A percentile compares a stretch with the other conserved stretches of the same genome.
phyloP scores from a whole-genome alignment of 1,284 basidiomycete genomes.

The Rhodotorula sp. region DNA sequence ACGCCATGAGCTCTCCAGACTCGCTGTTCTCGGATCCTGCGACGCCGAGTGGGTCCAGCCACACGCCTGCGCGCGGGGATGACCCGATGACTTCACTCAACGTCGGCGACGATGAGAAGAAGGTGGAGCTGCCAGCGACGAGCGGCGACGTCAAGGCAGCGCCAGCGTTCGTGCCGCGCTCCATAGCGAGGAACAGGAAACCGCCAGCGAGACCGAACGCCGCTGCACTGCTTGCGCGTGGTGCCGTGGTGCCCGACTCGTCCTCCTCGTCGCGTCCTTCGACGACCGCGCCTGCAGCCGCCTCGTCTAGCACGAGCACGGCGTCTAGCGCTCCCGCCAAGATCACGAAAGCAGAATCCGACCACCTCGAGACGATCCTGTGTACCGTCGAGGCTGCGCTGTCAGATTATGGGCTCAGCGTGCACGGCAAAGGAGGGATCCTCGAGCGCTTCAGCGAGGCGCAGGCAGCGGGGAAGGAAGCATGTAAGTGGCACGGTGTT shows the following conservation, averaged over 20 bases:
- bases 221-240: background rate
- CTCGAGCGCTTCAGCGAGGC: slow-evolving; percentile 6
- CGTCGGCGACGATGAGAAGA: background rate
- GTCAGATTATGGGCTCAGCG: slow-evolving; percentile 31
- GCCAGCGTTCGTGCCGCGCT: slow-evolving; percentile 16
- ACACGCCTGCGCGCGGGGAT: background rate
- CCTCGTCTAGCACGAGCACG: background rate
- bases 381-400: slow-evolving; percentile 17
- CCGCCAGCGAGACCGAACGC: background rate
- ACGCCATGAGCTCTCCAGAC: slow-evolving; percentile 2
- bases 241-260: background rate
- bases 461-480: background rate
- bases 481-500: background rate
- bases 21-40: slow-evolving; percentile 10
- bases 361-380: slow-evolving; percentile 27
- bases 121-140: background rate
- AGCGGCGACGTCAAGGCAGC: background rate
- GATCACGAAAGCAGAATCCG: slow-evolving; percentile 7
- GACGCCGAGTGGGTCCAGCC: background rate
- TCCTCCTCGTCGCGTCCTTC: background rate
- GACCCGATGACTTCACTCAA: background rate
- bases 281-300: background rate
- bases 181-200: slow-evolving; percentile 13
- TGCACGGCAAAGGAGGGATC: slow-evolving; percentile 5
- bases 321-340: background rate